Evolutionary conservation across 129 eudicot genomes (phyloP).

Genomic region (Sambucus nigra): DNA sequence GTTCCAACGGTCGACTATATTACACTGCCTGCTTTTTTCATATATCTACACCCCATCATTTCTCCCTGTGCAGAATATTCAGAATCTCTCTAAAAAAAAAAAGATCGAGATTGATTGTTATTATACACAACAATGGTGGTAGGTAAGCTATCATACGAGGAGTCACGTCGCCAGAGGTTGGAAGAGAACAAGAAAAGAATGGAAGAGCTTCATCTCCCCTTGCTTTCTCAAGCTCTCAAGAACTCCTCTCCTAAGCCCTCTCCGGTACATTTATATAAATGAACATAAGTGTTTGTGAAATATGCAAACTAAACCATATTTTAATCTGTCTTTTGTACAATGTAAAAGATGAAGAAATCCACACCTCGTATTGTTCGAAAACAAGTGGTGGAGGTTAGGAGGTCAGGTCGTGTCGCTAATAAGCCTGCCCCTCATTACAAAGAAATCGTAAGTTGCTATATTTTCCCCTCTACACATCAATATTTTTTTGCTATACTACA

Average conservation of each 20-base stretch:
- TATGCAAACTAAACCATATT: no score
- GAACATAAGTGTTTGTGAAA: neutral
- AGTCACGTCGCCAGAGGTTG: constrained; percentile 46
- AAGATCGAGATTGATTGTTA: neutral
- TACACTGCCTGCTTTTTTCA: neutral
- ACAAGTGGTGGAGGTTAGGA: constrained; percentile 75
- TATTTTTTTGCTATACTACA: neutral
- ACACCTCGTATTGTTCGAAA: constrained; percentile 52
- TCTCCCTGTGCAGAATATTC: neutral
- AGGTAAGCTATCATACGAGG: constrained; percentile 47
- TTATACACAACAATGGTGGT: constrained; percentile 31
- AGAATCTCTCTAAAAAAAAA: neutral
- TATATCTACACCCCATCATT: neutral
- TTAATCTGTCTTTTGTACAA: neutral
- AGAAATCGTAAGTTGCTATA: constrained; percentile 36
- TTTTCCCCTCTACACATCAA: neutral
- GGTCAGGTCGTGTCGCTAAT: constrained; percentile 59
- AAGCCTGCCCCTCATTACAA: constrained; percentile 65
- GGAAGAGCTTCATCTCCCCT: constrained; percentile 74
- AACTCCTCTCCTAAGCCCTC: constrained; percentile 65
- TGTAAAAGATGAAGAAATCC: constrained; percentile 46
- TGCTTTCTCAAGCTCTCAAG: constrained; percentile 57
- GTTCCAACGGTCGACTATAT: constrained; percentile 65
- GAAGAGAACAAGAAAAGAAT: constrained; percentile 75
- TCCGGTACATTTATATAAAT: constrained; percentile 32